phyloP scores from a whole-genome alignment of 2,329 filamentous ascomycete genomes.

The Scedosporium minutisporum region DNA sequence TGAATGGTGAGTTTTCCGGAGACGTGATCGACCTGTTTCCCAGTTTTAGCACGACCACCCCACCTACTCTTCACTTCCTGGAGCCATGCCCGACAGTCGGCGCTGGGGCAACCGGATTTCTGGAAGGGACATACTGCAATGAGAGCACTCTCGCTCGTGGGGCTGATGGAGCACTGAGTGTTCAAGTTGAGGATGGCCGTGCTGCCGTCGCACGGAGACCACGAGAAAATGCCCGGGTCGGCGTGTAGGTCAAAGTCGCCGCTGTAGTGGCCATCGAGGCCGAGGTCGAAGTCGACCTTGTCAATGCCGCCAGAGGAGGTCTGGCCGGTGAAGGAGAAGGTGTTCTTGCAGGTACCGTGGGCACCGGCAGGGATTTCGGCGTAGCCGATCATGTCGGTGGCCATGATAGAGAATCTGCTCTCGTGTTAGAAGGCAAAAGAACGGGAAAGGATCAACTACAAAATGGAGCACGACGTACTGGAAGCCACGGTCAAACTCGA shows the following conservation, averaged over 20 bases:
- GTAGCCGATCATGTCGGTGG: slow-evolving; percentile 17
- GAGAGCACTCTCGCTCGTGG: slow-evolving; percentile 13
- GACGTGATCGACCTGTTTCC: slow-evolving; percentile 15
- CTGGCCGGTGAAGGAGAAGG: slow-evolving; percentile 17
- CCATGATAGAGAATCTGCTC: slow-evolving; percentile 15
- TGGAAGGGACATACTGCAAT: slow-evolving; percentile 14
- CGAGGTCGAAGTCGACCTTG: slow-evolving; percentile 13
- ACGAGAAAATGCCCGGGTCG: slow-evolving; percentile 12
- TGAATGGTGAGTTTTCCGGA: slow-evolving; percentile 17
- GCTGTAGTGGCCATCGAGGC: slow-evolving; percentile 12
- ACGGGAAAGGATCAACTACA: background rate
- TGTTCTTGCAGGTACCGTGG: slow-evolving; percentile 15
- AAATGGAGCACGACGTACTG: slow-evolving; percentile 11
- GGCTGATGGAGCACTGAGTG: slow-evolving; percentile 16
- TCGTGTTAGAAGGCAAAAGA: background rate
- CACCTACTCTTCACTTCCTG: background rate
- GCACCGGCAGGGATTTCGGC: slow-evolving; percentile 15
- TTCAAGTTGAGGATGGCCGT: slow-evolving; percentile 20
- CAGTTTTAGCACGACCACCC: background rate
- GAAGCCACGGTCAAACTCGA: slow-evolving; percentile 16
- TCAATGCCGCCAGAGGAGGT: slow-evolving; percentile 8
- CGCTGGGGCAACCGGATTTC: background rate
- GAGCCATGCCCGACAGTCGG: background rate
- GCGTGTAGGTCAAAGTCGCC: slow-evolving; percentile 14
- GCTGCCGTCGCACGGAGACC: slow-evolving; percentile 17